These are phyloP conservation scores for Dothistroma septosporum DNA, from an alignment of 2,329 filamentous ascomycete species.

Conservation along the genomic window DNA sequence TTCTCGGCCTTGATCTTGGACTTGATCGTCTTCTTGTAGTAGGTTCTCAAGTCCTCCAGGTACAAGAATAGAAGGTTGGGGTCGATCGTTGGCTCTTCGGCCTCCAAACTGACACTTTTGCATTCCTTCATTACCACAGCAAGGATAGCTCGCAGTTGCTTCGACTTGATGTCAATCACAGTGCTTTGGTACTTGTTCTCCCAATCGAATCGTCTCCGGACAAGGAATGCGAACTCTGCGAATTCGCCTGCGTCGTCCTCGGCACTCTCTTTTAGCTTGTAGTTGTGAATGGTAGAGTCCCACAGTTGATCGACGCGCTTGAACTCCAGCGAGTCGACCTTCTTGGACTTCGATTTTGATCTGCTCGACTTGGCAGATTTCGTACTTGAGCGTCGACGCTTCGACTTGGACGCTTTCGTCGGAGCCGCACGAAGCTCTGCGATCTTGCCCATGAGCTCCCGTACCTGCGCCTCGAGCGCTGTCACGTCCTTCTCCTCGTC, in stretches of 20 bases:
- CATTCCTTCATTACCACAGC: slow-evolving; percentile 69
- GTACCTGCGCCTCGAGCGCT: slow-evolving; percentile 18
- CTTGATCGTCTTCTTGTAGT: slow-evolving; percentile 61
- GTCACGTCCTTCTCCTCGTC: slow-evolving; percentile 16
- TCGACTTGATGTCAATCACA: slow-evolving; percentile 80
- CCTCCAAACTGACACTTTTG: slow-evolving; percentile 73
- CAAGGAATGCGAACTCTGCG: slow-evolving; percentile 76
- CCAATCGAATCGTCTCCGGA: slow-evolving; percentile 77
- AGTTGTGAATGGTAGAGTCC: slow-evolving; percentile 57
- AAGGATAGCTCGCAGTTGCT: slow-evolving; percentile 66
- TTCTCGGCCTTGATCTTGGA: slow-evolving; percentile 54
- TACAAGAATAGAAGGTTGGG: slow-evolving; percentile 56
- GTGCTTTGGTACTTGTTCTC: slow-evolving; percentile 75
- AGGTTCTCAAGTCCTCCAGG: slow-evolving; percentile 67
- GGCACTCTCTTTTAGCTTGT: slow-evolving; percentile 63
- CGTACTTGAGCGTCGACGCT: slow-evolving; percentile 20
- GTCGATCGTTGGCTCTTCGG: slow-evolving; percentile 65
- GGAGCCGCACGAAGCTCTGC: slow-evolving; percentile 18
- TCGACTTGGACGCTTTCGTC: slow-evolving; percentile 17
- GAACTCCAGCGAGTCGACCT: slow-evolving; percentile 53
- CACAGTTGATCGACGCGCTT: slow-evolving; percentile 64
- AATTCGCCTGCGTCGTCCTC: slow-evolving; percentile 65
- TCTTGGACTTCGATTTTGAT: slow-evolving; percentile 18
- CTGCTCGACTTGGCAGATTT: slow-evolving; percentile 19
- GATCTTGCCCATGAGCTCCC: slow-evolving; percentile 20